phyloP scores from a whole-genome alignment of 768 basidiomycete genomes.

The Termitomyces sp. region DNA sequence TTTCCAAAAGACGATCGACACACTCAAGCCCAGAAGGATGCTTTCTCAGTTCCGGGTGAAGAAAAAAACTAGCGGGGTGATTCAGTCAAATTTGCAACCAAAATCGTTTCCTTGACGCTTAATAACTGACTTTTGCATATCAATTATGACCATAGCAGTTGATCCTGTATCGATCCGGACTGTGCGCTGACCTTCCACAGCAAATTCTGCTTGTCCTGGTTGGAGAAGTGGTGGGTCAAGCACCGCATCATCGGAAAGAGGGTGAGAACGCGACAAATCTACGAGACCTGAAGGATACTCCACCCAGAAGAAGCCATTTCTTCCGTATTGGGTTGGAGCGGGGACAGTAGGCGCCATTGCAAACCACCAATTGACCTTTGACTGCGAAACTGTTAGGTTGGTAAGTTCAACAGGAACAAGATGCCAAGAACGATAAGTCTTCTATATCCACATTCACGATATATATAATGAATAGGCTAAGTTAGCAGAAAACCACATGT shows the following conservation, averaged over 20 bases:
- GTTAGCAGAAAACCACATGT: not conserved
- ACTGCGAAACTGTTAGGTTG: slow-evolving; percentile 35
- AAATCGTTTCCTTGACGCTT: not conserved
- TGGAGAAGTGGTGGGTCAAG: slow-evolving; percentile 24
- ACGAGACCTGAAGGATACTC: slow-evolving; percentile 64
- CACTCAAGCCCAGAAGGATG: slow-evolving; percentile 55
- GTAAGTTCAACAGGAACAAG: slow-evolving; percentile 10
- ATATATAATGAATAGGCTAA: not conserved
- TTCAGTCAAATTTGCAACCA: not conserved
- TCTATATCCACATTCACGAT: not conserved
- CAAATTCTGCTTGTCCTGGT: slow-evolving; percentile 45
- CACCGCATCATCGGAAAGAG: slow-evolving; percentile 24
- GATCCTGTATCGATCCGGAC: slow-evolving; percentile 45
- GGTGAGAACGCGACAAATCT: slow-evolving; percentile 50
- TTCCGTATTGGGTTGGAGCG: slow-evolving; percentile 48
- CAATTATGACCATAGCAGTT: slow-evolving; percentile 58
- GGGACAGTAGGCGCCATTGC: slow-evolving; percentile 43
- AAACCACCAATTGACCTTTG: slow-evolving; percentile 24
- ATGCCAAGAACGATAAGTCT: not conserved
- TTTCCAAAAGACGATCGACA: slow-evolving; percentile 47
- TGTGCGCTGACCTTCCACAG: slow-evolving; percentile 45
- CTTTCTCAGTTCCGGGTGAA: slow-evolving; percentile 53
- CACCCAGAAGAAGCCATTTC: slow-evolving; percentile 55
- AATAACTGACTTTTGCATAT: slow-evolving; percentile 66
- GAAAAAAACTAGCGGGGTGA: slow-evolving; percentile 44